phyloP scores from a whole-genome alignment of 2,329 filamentous ascomycete genomes.

The Ophiocordyceps australis region DNA sequence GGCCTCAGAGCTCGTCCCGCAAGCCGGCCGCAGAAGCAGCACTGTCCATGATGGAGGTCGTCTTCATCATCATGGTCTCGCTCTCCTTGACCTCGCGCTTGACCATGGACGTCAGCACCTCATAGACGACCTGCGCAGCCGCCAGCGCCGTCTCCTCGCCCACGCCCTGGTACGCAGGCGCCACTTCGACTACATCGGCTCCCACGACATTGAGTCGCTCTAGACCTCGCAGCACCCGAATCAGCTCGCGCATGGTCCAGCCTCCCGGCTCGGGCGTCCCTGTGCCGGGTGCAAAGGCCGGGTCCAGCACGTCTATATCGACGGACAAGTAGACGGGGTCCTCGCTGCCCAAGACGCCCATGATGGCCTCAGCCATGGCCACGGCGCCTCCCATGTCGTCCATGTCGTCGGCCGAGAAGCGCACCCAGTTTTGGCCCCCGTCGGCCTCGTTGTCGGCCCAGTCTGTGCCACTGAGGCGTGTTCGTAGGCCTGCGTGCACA shows the following conservation, averaged over 20 bases:
- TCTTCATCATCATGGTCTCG: slow-evolving; percentile 18
- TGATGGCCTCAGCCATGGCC: slow-evolving; percentile 55
- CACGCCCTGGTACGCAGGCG: slow-evolving; percentile 64
- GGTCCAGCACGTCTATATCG: slow-evolving; percentile 79
- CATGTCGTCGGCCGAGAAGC: slow-evolving; percentile 68
- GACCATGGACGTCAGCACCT: slow-evolving; percentile 64
- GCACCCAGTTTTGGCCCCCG: slow-evolving; percentile 56
- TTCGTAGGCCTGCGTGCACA: slow-evolving; percentile 72
- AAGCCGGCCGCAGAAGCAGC: too few relatives aligned
- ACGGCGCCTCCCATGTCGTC: slow-evolving; percentile 59
- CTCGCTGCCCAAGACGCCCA: slow-evolving; percentile 54
- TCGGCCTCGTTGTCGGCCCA: slow-evolving; percentile 56
- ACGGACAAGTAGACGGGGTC: slow-evolving; percentile 63
- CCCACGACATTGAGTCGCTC: slow-evolving; percentile 74
- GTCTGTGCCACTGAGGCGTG: slow-evolving; percentile 48
- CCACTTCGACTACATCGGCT: slow-evolving; percentile 74
- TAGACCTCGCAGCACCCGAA: slow-evolving; percentile 63
- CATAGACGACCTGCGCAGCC: slow-evolving; percentile 69
- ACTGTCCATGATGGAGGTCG: slow-evolving; percentile 14
- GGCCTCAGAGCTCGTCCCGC: too few relatives aligned
- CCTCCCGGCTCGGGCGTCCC: slow-evolving; percentile 83
- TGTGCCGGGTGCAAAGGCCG: slow-evolving; percentile 48
- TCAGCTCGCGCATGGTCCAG: slow-evolving; percentile 80
- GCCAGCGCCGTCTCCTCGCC: slow-evolving; percentile 71
- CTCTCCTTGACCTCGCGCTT: slow-evolving; percentile 41